Evolutionary conservation across 176 grass and related monocot species (phyloP).

Genomic region (Neostapfia colusana): DNA sequence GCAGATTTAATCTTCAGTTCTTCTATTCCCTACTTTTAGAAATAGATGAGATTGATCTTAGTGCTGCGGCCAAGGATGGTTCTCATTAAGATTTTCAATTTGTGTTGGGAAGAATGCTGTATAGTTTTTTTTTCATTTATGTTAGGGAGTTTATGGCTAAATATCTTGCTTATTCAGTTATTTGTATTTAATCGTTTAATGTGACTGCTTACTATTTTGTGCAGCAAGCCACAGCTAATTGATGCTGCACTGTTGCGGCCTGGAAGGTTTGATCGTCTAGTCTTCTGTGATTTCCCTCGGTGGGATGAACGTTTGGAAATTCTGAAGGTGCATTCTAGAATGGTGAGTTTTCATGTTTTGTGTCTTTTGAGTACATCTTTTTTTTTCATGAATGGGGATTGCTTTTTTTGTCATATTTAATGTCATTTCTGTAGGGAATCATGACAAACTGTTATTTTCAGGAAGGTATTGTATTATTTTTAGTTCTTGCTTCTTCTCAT

Average conservation of each 20-base stretch:
- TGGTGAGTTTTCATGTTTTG: constrained; percentile 46
- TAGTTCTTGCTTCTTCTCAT: background rate
- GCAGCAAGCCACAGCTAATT: constrained; percentile 83
- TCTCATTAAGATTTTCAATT: constrained; percentile 16
- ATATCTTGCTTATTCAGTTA: background rate
- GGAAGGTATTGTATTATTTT: constrained; percentile 21
- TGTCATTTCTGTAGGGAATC: constrained; percentile 4
- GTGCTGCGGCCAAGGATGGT: background rate
- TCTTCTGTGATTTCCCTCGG: constrained; percentile 86
- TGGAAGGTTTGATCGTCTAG: constrained; percentile 90
- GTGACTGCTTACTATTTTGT: constrained; percentile 25
- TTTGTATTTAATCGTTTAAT: constrained; percentile 19
- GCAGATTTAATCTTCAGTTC: constrained; percentile 20
- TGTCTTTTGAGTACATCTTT: background rate
- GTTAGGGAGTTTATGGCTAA: background rate
- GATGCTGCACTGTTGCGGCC: constrained; percentile 92
- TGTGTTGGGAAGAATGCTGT: constrained; percentile 8
- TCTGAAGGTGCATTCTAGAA: constrained; percentile 78
- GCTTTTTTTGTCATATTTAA: background rate
- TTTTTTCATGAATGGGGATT: background rate
- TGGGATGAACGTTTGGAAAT: constrained; percentile 82
- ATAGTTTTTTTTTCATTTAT: background rate
- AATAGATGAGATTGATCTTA: constrained; percentile 12
- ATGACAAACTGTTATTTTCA: background rate
- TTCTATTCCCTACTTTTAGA: background rate